phyloP scores from a whole-genome alignment of 805 yeast genomes.

The Cephaloascus fragrans region DNA sequence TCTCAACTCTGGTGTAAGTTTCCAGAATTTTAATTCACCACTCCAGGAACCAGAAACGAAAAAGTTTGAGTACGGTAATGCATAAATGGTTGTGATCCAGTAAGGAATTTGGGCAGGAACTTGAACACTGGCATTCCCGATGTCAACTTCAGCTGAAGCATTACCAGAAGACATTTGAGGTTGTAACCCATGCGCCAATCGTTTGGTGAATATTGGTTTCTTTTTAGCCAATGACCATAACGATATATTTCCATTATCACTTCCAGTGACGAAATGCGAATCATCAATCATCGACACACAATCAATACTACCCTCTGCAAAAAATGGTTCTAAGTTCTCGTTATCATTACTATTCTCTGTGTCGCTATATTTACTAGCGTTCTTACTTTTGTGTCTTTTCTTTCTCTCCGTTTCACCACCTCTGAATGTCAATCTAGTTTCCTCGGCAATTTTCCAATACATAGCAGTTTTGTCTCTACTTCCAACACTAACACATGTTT shows the following conservation, averaged over 20 bases:
- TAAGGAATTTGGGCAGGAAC: constrained; percentile 72
- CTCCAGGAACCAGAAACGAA: constrained; percentile 86
- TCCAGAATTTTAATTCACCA: constrained; percentile 76
- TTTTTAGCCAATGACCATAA: constrained; percentile 88
- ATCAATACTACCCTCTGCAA: constrained; percentile 82
- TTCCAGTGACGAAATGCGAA: constrained; percentile 86
- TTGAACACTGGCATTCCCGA: constrained; percentile 24
- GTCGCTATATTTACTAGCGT: too few relatives aligned
- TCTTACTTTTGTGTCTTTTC: constrained; percentile 23
- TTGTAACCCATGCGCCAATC: constrained; percentile 70
- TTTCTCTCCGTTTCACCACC: constrained; percentile 65
- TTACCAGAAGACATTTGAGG: constrained; percentile 35
- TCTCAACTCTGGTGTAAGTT: constrained; percentile 54
- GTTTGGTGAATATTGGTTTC: constrained; percentile 65
- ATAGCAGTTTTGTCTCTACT: constrained; percentile 91
- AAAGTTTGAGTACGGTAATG: constrained; percentile 77
- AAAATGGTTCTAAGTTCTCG: constrained; percentile 20
- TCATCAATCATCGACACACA: constrained; percentile 88
- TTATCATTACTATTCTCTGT: constrained; percentile 8
- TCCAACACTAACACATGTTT: constrained; percentile 94
- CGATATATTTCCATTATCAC: constrained; percentile 87
- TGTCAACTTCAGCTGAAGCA: constrained; percentile 41
- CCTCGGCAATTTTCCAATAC: constrained; percentile 96
- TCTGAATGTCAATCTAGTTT: constrained; percentile 84
- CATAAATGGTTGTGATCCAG: constrained; percentile 74